Evolutionary conservation across 2,329 filamentous ascomycete species (phyloP), one percentile per base, ranked within the genome.

Genomic region (Aureobasidium vineae): DNA sequence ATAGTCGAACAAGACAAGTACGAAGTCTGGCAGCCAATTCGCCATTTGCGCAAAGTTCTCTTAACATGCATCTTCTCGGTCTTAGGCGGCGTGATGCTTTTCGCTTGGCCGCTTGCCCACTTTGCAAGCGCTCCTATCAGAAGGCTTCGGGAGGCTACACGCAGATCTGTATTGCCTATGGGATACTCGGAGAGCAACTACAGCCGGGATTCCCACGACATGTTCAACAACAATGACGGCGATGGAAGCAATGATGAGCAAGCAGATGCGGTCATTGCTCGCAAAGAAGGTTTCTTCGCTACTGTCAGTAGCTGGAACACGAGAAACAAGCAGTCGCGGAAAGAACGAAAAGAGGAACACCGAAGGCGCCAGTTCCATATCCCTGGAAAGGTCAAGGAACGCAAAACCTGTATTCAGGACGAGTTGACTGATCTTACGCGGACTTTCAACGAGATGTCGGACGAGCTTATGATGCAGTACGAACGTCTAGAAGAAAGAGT

Each of bases 401-500:
- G 86, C 26, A 90, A 87, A 69, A 89, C 93, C 72, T 82, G 88
- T 43, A 82, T 97, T 63, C 90, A 90, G 1, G 93, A 97, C 74
- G 93, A 97, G 74, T 77, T 88, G 28, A 96, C 92, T 0, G 92
- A 96, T 74, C 82, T 96, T 16, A 95, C 90, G 0, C 81, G 81
- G 45, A 96, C 91, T 0, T 97, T 96, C 80, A 97, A 97, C 74
- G 90, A 93, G 72, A 97, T 97, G 93, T 91, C 90, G 0, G 91
- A 96, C 69, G 92, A 97, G 77, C 80, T 97, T 52, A 85, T 91
- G 73, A 90, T 91, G 78, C 92, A 97, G 73, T 97, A 97, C 73
- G 87, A 88, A 36, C 88, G 86, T 13, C 81, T 97, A 0, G 93
- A 97, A 75, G 88, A 94, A 66, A 89, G 94, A 71, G 93, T 97